Evolutionary conservation across 2,329 filamentous ascomycete species (phyloP), one percentile per base, ranked within the genome.

Genomic region (Xylariaceae sp.): DNA sequence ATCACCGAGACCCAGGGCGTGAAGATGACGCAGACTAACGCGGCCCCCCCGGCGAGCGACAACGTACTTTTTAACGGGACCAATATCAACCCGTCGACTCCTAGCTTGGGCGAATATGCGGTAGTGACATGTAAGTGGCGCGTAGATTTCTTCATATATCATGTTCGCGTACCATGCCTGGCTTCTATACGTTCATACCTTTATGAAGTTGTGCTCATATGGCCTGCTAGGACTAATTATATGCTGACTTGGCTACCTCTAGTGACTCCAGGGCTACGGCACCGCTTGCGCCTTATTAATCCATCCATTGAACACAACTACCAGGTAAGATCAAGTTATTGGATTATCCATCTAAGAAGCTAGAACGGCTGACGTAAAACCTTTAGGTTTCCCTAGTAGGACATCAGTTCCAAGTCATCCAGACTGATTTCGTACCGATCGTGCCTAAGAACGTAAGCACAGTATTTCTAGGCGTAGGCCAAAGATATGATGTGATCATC

Each of bases 361-460:
- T 5, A 15, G 13, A 16, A 30, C 13, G 26, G 6, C 21, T 27
- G 11, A 26, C 40, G 11, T 29, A 4, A 23, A 20, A 21, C 15
- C 11, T 5, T 6, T 36, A 46, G 45, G 45, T 49, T 33, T 76
- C 81, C 18, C 72, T 80, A 4, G 76, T 73, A 49, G 72, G 72
- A 26, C 81, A 84, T 64, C 70, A 69, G 11, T 67, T 82, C 53
- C 78, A 73, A 0, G 75, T 82, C 44, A 78, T 83, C 40, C 70
- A 75, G 6, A 76, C 73, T 35, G 81, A 84, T 57, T 77, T 81
- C 13, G 78, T 82, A 0, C 74, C 78, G 0, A 68, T 82, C 51
- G 66, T 73, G 36, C 78, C 83, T 0, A 80, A 79, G 54, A 71
- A 72, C 1, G 78, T 77, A 0, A 68, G 74, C 7, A 70, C 74